A percentile compares a stretch with the other conserved stretches of the same genome.
Conservation (phyloP, 2,329 filamentous ascomycete species). For the Cytospora mali region DNA sequence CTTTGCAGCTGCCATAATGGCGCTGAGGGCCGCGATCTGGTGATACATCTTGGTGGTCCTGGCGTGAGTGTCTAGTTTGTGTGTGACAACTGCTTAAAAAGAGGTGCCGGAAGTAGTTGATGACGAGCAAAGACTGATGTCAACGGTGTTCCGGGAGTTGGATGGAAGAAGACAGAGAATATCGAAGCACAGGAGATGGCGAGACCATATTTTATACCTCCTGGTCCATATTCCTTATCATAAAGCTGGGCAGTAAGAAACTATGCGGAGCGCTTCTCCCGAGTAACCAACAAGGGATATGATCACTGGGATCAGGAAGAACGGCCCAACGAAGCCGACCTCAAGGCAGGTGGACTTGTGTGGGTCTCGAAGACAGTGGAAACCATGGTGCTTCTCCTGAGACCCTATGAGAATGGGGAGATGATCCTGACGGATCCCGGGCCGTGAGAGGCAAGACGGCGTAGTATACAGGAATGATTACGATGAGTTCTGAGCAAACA, state of each 20-base stretch:
- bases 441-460: not conserved
- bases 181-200: not conserved
- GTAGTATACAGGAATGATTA: not conserved
- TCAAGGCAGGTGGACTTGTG: not conserved
- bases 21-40: conserved; percentile 44
- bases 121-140: not conserved
- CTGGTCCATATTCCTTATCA: not conserved
- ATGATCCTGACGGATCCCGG: not conserved
- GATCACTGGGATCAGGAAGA: not conserved
- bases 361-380: not conserved
- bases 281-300: not conserved
- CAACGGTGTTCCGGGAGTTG: not conserved
- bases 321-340: not conserved
- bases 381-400: not conserved
- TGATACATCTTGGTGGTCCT: conserved; percentile 29
- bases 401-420: not conserved
- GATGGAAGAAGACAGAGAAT: not conserved
- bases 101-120: not conserved
- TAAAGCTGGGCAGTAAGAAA: not conserved
- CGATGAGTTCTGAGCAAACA: not conserved
- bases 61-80: not conserved
- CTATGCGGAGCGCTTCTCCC: not conserved
- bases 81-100: not conserved
- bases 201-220: not conserved
- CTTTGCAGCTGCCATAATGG: conserved; percentile 45